Conservation (phyloP, 1,284 basidiomycete species). For the Cystobasidium pallidum region DNA sequence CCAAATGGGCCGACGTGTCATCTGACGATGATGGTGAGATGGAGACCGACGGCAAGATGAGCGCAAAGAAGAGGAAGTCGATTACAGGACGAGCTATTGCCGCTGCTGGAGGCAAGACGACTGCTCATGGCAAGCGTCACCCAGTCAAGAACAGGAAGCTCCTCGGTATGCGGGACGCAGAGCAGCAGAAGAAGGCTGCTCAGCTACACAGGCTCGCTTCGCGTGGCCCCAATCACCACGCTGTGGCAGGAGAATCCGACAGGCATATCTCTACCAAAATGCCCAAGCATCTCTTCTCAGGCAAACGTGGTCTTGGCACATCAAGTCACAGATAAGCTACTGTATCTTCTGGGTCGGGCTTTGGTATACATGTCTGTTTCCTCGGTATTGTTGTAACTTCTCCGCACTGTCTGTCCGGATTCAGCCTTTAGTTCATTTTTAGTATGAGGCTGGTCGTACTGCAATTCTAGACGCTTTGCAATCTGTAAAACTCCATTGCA, state of each 20-base stretch:
- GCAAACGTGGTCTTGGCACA: conserved; percentile 61
- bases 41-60: conserved; percentile 55
- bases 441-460: background rate
- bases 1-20: conserved; percentile 54
- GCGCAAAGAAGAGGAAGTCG: conserved; percentile 61
- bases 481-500: background rate
- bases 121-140: conserved; percentile 59
- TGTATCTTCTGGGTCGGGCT: background rate
- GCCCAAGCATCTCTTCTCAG: conserved; percentile 74
- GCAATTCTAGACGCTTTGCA: conserved; percentile 16
- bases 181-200: conserved; percentile 76
- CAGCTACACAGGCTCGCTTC: conserved; percentile 82
- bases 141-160: conserved; percentile 73
- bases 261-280: conserved; percentile 56
- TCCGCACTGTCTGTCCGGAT: conserved; percentile 3
- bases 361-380: background rate
- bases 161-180: conserved; percentile 75
- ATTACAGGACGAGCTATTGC: conserved; percentile 65
- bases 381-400: conserved; percentile 1
- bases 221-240: conserved; percentile 79
- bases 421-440: background rate
- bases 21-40: conserved; percentile 67
- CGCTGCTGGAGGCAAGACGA: conserved; percentile 56
- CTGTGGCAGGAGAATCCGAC: conserved; percentile 87
- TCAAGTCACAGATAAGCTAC: conserved; percentile 17